Conservation (phyloP, 2,329 filamentous ascomycete species). For the Leptographium lundbergii region DNA sequence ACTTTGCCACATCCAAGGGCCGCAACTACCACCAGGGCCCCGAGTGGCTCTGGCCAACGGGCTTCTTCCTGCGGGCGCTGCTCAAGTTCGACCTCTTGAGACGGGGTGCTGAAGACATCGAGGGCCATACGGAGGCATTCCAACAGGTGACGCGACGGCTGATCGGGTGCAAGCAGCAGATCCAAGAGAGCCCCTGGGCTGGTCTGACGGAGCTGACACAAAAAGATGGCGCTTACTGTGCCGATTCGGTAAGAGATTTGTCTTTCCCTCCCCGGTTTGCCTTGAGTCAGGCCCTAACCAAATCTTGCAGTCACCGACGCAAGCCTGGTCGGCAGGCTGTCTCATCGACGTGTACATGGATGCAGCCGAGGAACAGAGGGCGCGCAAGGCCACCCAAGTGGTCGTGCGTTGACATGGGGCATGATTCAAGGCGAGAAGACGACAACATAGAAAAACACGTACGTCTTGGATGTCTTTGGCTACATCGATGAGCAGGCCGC, state of each 20-base stretch:
- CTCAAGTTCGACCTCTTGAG: conserved; percentile 79
- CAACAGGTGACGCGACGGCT: conserved; percentile 85
- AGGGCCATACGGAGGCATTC: conserved; percentile 74
- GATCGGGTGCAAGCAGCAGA: conserved; percentile 72
- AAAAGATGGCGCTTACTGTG: conserved; percentile 70
- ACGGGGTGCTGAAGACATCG: conserved; percentile 38
- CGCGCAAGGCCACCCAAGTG: conserved; percentile 2
- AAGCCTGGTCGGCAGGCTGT: conserved; percentile 92
- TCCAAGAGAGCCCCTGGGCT: conserved; percentile 71
- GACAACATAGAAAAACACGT: background rate
- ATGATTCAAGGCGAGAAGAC: background rate
- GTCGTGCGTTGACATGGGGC: background rate
- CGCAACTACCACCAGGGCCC: conserved; percentile 97
- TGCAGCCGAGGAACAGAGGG: conserved; percentile 45
- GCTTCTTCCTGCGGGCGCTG: conserved; percentile 85
- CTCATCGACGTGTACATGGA: conserved; percentile 95
- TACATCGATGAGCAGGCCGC: background rate
- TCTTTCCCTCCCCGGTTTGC: background rate
- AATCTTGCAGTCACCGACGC: conserved; percentile 62
- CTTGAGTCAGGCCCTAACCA: background rate
- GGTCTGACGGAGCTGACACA: conserved; percentile 89
- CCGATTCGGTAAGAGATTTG: conserved; percentile 61
- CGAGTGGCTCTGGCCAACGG: conserved; percentile 96
- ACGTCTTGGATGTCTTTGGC: background rate
- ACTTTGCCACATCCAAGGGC: conserved; percentile 87